These are phyloP conservation scores for Brassica napus DNA, from an alignment of 345 rosid genomes.

Conservation along the genomic window Da-Ae NC_063448.1:3972001-3972500, in stretches of 20 bases:
- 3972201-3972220: slow-evolving; percentile 1
- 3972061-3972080: slow-evolving; percentile 93
- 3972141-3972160: slow-evolving; percentile 55
- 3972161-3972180: slow-evolving; percentile 21
- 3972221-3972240: not conserved
- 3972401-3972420: slow-evolving; percentile 6
- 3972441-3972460: slow-evolving; percentile 19
- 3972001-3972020: slow-evolving; percentile 82
- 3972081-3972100: slow-evolving; percentile 88
- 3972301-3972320: slow-evolving; percentile 1
- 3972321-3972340: slow-evolving; percentile 1
- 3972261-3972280: not conserved
- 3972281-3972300: slow-evolving; percentile 8
- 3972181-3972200: slow-evolving; percentile 2
- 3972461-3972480: slow-evolving; percentile 65
- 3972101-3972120: slow-evolving; percentile 93
- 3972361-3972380: slow-evolving; percentile 8
- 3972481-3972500: slow-evolving; percentile 50
- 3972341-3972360: slow-evolving; percentile 9
- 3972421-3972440: slow-evolving; percentile 12
- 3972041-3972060: slow-evolving; percentile 90
- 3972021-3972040: slow-evolving; percentile 98
- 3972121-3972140: slow-evolving; percentile 82
- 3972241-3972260: slow-evolving; percentile 8
- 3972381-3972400: slow-evolving; percentile 6